These are phyloP conservation scores for Pseudovirgaria hyperparasitica DNA, from an alignment of 2,329 filamentous ascomycete genomes.

Conservation along the genomic window DNA sequence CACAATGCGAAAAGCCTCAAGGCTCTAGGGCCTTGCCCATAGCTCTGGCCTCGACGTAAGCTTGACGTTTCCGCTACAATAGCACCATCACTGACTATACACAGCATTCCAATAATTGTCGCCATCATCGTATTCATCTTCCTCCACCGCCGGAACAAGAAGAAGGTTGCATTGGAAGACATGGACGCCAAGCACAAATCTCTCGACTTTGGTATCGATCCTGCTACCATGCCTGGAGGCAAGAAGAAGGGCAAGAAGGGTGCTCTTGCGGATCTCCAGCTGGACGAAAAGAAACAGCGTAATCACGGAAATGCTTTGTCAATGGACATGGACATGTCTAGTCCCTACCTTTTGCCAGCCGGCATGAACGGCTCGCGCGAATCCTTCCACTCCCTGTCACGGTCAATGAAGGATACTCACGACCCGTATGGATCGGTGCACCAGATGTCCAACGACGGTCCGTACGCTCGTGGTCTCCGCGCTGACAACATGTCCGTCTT, in stretches of 20 bases:
- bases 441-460: constrained; percentile 38
- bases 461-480: constrained; percentile 18
- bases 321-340: constrained; percentile 57
- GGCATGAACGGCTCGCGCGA: constrained; percentile 67
- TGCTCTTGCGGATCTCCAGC: constrained; percentile 46
- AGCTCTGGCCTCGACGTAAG: no score
- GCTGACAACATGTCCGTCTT: constrained; percentile 36
- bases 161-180: constrained; percentile 64
- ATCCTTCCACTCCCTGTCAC: constrained; percentile 74
- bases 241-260: constrained; percentile 28
- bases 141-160: constrained; percentile 67
- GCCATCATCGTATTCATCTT: constrained; percentile 57
- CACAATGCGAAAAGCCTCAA: no score
- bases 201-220: constrained; percentile 79
- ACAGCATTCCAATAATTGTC: constrained; percentile 61
- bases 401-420: constrained; percentile 59
- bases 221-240: constrained; percentile 27
- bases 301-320: constrained; percentile 39
- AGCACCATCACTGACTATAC: neutral
- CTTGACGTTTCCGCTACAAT: no score
- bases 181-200: constrained; percentile 76
- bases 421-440: constrained; percentile 68
- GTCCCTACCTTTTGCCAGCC: constrained; percentile 87
- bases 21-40: no score
- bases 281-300: constrained; percentile 26